Base-by-base conservation (phyloP, 192 early-diverging fungal species). In the Podila minutissima region DNA sequence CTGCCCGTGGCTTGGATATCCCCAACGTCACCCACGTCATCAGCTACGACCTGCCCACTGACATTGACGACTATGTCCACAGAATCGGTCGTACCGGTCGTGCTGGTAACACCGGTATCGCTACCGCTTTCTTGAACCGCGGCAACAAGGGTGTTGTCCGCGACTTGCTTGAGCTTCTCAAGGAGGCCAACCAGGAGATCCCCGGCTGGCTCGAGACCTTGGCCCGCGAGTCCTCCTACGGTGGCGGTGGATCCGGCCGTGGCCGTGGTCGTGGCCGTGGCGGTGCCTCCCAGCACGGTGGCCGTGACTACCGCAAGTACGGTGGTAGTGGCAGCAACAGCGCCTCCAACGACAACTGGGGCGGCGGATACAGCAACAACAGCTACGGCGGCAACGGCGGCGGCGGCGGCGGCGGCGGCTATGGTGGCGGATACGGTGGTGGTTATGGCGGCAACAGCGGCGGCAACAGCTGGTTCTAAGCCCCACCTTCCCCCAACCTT, bases 11-110 rank as follows among this genome's bases (percentile, higher is more conserved):
- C 69, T 84, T 99, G 50, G 94, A 94, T 83, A 95, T 95, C 33
- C 89, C 92, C 65, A 94, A 95, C 71, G 93, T 95, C 59, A 85
- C 86, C 20, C 93, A 94, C 67, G 97, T 98, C 38, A 88, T 99
- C 86, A 96, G 95, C 84, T 98, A 94, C 84, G 98, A 99, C 69
- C 88, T 99, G 74, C 97, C 98, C 31, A 95, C 91, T 11, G 97
- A 98, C 74, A 92, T 95, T 73, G 96, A 99, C 83, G 98, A 99
- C 82, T 98, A 96, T 87, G 96, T 98, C n/a, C 97, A 98, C 88
- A 93, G 97, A 82, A 96, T 97, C 74, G 97, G 97, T 76, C 95
- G 97, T 92, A 98, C 97, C 51, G 97, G 94, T 71, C 94, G 97
- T 90, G 97, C 96, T 64, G 97, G 97, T 71, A 98, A 97, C 89